These are phyloP conservation scores for Fusarium buharicum DNA, from an alignment of 2,329 filamentous ascomycete genomes.

Conservation along the genomic window DNA sequence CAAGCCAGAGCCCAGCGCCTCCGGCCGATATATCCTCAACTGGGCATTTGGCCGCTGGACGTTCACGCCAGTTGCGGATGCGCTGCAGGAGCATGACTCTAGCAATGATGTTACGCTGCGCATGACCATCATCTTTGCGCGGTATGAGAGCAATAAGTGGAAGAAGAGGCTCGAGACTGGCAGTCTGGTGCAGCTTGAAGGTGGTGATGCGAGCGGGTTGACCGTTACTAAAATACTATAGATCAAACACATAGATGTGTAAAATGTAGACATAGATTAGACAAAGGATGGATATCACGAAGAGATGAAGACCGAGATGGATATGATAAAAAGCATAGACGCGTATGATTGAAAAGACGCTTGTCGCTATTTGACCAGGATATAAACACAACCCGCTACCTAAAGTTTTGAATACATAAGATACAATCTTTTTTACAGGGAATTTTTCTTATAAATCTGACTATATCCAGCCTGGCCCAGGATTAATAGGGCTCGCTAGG, in stretches of 20 bases:
- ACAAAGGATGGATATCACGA: constrained; percentile 28
- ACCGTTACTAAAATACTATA: constrained; percentile 63
- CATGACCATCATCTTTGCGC: constrained; percentile 80
- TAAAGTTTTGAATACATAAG: constrained; percentile 13
- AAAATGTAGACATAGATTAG: constrained; percentile 23
- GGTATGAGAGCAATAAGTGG: constrained; percentile 80
- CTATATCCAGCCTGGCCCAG: constrained; percentile 43
- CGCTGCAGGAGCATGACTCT: constrained; percentile 62
- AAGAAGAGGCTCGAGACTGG: constrained; percentile 75
- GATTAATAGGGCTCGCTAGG: constrained; percentile 36
- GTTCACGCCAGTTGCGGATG: constrained; percentile 70
- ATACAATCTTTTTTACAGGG: constrained; percentile 14
- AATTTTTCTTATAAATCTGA: not conserved
- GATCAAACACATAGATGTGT: constrained; percentile 19
- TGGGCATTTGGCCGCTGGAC: constrained; percentile 99
- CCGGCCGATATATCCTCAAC: constrained; percentile 84
- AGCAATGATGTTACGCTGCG: constrained; percentile 67
- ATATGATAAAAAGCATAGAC: constrained; percentile 30
- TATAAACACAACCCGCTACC: constrained; percentile 30
- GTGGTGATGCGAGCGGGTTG: constrained; percentile 58
- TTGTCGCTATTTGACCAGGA: constrained; percentile 28
- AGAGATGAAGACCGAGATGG: constrained; percentile 29
- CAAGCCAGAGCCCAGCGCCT: constrained; percentile 48
- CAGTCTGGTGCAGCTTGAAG: constrained; percentile 63
- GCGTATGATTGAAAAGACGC: constrained; percentile 27